Conservation (phyloP, 306 rosid genomes). For the Lupinus albus region DNA sequence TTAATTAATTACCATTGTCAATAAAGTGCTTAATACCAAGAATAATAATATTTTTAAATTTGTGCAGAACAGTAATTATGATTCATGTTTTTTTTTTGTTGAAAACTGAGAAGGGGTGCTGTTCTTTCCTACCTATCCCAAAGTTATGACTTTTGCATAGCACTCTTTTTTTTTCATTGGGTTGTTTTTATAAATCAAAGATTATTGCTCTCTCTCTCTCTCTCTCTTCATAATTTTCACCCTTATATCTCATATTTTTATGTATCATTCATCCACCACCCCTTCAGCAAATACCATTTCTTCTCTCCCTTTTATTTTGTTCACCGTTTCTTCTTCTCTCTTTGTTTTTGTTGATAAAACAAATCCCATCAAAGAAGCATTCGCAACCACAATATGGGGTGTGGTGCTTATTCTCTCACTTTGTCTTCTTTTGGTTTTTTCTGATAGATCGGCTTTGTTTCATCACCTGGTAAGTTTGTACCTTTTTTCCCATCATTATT, state of each 20-base stretch:
- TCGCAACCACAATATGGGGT: slow-evolving; percentile 23
- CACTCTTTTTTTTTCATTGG: slow-evolving; percentile 44
- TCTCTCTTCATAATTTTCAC: slow-evolving; percentile 40
- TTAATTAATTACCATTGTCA: slow-evolving; percentile 14
- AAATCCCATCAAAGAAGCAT: slow-evolving; percentile 3
- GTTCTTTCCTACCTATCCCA: slow-evolving; percentile 40
- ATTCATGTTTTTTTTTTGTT: slow-evolving; percentile 44
- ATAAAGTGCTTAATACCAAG: not conserved
- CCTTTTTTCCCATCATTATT: slow-evolving; percentile 1
- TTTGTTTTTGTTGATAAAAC: slow-evolving; percentile 20
- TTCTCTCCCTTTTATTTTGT: slow-evolving; percentile 49
- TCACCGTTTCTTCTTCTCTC: slow-evolving; percentile 39
- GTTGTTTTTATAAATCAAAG: slow-evolving; percentile 63
- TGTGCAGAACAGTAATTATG: slow-evolving; percentile 22
- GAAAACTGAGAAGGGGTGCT: slow-evolving; percentile 43
- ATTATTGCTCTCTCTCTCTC: slow-evolving; percentile 54
- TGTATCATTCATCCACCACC: slow-evolving; percentile 47
- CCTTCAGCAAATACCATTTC: slow-evolving; percentile 36
- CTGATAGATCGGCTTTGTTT: slow-evolving; percentile 51
- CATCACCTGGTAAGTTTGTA: slow-evolving; percentile 38
- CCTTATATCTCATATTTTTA: slow-evolving; percentile 27
- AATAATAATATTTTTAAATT: not conserved
- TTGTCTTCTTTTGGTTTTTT: slow-evolving; percentile 37
- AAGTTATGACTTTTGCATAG: slow-evolving; percentile 54
- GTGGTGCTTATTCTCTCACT: slow-evolving; percentile 39